These are phyloP conservation scores for Pseudogymnoascus sp. DNA, from an alignment of 2,329 filamentous ascomycete species.

Conservation along the genomic window DNA sequence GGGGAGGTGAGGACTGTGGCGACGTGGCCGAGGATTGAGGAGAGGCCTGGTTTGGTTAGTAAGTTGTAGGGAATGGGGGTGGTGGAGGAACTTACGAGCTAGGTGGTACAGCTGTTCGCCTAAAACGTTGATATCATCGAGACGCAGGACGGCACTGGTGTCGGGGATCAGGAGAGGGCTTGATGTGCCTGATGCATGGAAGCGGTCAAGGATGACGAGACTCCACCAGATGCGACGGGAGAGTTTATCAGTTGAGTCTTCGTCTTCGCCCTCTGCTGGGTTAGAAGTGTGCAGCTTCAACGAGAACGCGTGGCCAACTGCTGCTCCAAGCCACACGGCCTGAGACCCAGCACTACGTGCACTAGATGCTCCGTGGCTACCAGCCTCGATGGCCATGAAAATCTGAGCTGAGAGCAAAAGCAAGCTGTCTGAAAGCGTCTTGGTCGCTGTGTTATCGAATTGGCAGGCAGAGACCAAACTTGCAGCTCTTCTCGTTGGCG, in stretches of 20 bases:
- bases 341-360: conserved; percentile 38
- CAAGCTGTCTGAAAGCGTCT: conserved; percentile 34
- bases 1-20: conserved; percentile 40
- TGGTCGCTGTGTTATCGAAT: conserved; percentile 36
- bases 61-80: not conserved
- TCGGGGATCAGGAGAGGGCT: conserved; percentile 57
- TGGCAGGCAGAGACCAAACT: conserved; percentile 38
- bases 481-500: conserved; percentile 34
- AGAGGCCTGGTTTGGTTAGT: conserved; percentile 39
- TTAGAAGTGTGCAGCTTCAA: conserved; percentile 52
- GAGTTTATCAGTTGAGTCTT: conserved; percentile 55
- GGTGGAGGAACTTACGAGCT: conserved; percentile 46
- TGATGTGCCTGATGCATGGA: conserved; percentile 62
- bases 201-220: conserved; percentile 63
- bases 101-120: conserved; percentile 59
- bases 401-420: conserved; percentile 61
- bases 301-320: conserved; percentile 57
- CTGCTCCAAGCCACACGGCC: conserved; percentile 54
- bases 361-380: conserved; percentile 41
- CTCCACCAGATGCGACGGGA: conserved; percentile 64
- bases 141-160: conserved; percentile 51
- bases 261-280: conserved; percentile 40
- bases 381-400: conserved; percentile 59
- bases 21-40: conserved; percentile 50
- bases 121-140: conserved; percentile 52